These are phyloP conservation scores for Lanzia echinophila DNA, from an alignment of 2,329 filamentous ascomycete genomes.

Conservation along the genomic window DNA sequence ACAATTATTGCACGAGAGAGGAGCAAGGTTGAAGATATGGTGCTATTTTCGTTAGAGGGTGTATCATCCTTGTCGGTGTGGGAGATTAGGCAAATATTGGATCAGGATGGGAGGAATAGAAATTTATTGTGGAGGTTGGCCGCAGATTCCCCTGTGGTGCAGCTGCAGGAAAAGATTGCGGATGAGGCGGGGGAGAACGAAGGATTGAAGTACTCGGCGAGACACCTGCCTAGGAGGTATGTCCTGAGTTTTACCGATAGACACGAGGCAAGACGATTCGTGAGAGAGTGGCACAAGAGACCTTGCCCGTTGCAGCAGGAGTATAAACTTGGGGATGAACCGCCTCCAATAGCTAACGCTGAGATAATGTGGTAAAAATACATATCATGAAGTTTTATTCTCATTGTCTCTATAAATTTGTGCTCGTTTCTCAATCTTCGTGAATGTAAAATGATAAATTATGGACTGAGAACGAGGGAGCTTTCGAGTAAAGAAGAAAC, in stretches of 20 bases:
- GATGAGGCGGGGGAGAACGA: background rate
- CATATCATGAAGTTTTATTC: background rate
- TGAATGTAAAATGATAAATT: background rate
- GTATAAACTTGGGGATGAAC: constrained; percentile 32
- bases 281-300: constrained; percentile 44
- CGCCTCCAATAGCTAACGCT: constrained; percentile 36
- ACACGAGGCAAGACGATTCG: constrained; percentile 38
- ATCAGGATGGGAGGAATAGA: constrained; percentile 24
- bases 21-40: constrained; percentile 21
- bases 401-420: background rate
- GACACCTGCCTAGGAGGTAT: constrained; percentile 19
- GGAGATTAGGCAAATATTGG: constrained; percentile 20
- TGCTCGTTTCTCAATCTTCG: background rate
- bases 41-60: constrained; percentile 24
- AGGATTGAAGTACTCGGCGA: background rate
- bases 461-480: background rate
- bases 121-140: constrained; percentile 30
- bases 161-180: background rate
- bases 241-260: constrained; percentile 27
- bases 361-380: constrained; percentile 41
- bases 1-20: constrained; percentile 15
- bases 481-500: background rate
- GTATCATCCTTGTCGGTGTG: constrained; percentile 12
- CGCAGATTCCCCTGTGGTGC: constrained; percentile 7
- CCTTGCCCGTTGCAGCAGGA: constrained; percentile 32